A percentile compares a stretch with the other conserved stretches of the same genome.
These are phyloP conservation scores for Trichaptum fuscoviolaceum DNA, from an alignment of 768 basidiomycete genomes.

Conservation along the genomic window DNA sequence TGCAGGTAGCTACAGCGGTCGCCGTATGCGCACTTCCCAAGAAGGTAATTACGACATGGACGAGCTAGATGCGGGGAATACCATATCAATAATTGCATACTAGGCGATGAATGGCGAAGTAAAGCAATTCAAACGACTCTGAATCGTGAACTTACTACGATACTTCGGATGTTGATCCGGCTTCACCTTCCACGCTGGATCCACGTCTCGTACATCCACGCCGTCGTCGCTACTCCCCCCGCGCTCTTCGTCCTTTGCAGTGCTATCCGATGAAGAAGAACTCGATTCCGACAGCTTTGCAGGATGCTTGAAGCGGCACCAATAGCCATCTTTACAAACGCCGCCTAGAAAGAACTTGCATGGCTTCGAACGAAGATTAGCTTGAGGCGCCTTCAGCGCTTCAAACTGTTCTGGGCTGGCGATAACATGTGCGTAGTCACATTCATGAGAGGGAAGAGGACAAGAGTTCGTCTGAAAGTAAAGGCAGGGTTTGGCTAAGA, in stretches of 20 bases:
- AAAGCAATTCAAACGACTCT: background rate
- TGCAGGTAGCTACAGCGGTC: slow-evolving; percentile 2
- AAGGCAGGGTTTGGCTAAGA: slow-evolving; percentile 4
- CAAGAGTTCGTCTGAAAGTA: slow-evolving; percentile 4
- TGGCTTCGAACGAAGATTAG: slow-evolving; percentile 1
- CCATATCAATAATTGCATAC: background rate
- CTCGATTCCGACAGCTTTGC: background rate
- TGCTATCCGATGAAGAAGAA: background rate
- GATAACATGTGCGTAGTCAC: slow-evolving; percentile 2
- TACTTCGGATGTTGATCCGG: slow-evolving; percentile 3
- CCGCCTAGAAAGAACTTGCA: background rate
- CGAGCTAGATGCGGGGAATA: slow-evolving; percentile 3
- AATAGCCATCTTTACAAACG: background rate
- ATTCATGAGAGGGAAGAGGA: background rate
- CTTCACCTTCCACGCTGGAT: background rate
- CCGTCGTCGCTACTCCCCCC: background rate
- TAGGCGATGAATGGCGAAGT: background rate
- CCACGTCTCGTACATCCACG: background rate
- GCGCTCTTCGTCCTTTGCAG: background rate
- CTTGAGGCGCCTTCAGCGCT: background rate
- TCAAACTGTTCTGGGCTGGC: background rate
- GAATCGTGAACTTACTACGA: slow-evolving; percentile 1
- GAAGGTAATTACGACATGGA: slow-evolving; percentile 2
- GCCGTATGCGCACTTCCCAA: slow-evolving; percentile 3
- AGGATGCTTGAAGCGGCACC: slow-evolving; percentile 4